A percentile compares a stretch with the other conserved stretches of the same genome.
Conservation (phyloP, 2,329 filamentous ascomycete species). For the Blastomyces silverae region DNA sequence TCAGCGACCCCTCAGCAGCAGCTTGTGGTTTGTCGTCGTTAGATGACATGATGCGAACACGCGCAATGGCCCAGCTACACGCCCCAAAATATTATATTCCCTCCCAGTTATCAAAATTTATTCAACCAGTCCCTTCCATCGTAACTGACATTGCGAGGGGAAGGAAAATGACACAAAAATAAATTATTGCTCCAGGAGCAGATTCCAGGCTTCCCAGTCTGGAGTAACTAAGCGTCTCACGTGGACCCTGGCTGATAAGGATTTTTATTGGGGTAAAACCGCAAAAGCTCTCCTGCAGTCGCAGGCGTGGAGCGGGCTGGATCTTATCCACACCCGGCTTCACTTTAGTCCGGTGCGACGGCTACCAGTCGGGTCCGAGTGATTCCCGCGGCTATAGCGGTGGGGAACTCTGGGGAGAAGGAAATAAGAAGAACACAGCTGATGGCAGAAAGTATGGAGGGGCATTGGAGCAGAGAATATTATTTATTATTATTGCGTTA, state of each 20-base stretch:
- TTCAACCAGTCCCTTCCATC: background rate
- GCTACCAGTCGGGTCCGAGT: background rate
- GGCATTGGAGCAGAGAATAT: too few species aligned
- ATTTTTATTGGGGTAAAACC: background rate
- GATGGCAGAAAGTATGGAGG: background rate
- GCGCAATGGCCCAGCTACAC: too few species aligned
- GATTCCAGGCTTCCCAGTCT: background rate
- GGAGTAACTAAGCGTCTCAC: background rate
- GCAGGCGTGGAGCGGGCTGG: background rate
- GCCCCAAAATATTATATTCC: background rate
- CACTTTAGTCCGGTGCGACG: constrained; percentile 1
- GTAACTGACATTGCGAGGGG: background rate
- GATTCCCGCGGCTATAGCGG: background rate
- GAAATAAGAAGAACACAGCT: background rate
- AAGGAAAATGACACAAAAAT: constrained; percentile 4
- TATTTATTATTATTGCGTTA: too few species aligned
- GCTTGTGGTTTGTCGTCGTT: constrained; percentile 17
- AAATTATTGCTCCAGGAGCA: background rate
- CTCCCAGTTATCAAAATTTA: background rate
- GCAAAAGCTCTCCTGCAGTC: too few species aligned
- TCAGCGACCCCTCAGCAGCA: constrained; percentile 18
- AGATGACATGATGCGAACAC: constrained; percentile 16
- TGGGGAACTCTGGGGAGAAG: background rate
- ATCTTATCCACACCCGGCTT: background rate
- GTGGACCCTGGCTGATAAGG: background rate